Evolutionary conservation across 805 yeast species (phyloP), one percentile per base, ranked within the genome.

Genomic region (Saccharomyces jurei): DNA sequence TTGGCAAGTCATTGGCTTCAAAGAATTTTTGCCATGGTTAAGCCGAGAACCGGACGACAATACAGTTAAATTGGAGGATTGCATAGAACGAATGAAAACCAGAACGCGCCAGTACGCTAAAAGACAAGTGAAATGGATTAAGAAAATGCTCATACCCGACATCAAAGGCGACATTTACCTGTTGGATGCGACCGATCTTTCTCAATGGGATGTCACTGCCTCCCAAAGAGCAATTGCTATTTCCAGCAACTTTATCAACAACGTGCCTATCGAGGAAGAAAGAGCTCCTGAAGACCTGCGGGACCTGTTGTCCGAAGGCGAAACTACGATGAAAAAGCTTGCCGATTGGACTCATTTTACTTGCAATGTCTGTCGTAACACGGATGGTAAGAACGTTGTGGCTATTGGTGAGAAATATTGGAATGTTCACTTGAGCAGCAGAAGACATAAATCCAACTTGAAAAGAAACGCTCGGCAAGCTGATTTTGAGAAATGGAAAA

Each of bases 1-100:
- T 0, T 90, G 90, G 90, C 98, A 94, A 71, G 96, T 88, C 1
- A 88, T 92, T 63, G 98, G 98, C 1, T 94, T 88, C 70, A 88
- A 89, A 66, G 96, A 89, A 64, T 89, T 89, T 64, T 64, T 88
- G 41, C 92, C 95, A 1, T 89, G 87, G 86, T 61, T 82, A 26
- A 58, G 63, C 31, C 47, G 66, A 6, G 67, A 62, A 0, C 55
- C 58, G 0, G 58, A 57, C 5, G 44, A 36, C 10, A n/a, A 6
- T 22, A 36, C 44, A 2, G 60, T 62, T 4, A 56, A 62, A 14
- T 77, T 78, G 52, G 65, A 65, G 3, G 73, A 71, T 3, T 82
- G 92, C 9, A 72, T 84, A 2, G 86, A 81, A 11, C 75, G 81
- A 32, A 94, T 94, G 98, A 91, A 92, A 66, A 71, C 81, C 0